Conservation (phyloP, 306 rosid species). For the Amphicarpaea edgeworthii region DNA sequence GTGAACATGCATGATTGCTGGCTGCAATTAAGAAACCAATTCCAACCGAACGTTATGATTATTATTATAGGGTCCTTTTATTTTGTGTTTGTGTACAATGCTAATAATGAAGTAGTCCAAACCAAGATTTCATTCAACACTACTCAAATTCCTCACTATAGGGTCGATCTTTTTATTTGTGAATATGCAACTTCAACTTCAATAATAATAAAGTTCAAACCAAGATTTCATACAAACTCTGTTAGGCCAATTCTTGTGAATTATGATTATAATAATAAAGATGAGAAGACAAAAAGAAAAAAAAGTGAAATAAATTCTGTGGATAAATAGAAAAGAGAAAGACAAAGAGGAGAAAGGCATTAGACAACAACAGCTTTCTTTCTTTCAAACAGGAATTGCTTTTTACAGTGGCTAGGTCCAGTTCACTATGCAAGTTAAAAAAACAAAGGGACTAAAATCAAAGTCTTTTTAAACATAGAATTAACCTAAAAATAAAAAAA, state of each 20-base stretch:
- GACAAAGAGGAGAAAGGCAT: slow-evolving; percentile 28
- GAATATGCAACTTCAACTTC: background rate
- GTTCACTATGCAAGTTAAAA: slow-evolving; percentile 58
- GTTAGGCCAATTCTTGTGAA: background rate
- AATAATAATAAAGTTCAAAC: background rate
- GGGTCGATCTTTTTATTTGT: background rate
- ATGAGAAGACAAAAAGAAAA: background rate
- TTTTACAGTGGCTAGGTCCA: slow-evolving; percentile 74
- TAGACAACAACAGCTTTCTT: slow-evolving; percentile 46
- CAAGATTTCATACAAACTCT: background rate
- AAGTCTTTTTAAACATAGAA: slow-evolving; percentile 50
- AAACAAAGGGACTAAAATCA: slow-evolving; percentile 9
- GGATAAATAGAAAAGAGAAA: slow-evolving; percentile 27
- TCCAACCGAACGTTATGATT: slow-evolving; percentile 45
- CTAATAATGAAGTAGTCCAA: background rate
- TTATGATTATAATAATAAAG: slow-evolving; percentile 30
- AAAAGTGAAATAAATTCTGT: slow-evolving; percentile 13
- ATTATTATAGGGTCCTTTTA: slow-evolving; percentile 33
- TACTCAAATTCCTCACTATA: background rate
- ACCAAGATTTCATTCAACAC: background rate
- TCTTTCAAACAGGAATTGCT: slow-evolving; percentile 68
- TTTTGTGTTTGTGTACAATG: background rate
- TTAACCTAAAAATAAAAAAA: slow-evolving; percentile 52
- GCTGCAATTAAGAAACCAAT: slow-evolving; percentile 58
- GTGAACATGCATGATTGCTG: slow-evolving; percentile 57